Conservation (phyloP, 805 yeast genomes). For the Wickerhamiella hasegawae region DNA sequence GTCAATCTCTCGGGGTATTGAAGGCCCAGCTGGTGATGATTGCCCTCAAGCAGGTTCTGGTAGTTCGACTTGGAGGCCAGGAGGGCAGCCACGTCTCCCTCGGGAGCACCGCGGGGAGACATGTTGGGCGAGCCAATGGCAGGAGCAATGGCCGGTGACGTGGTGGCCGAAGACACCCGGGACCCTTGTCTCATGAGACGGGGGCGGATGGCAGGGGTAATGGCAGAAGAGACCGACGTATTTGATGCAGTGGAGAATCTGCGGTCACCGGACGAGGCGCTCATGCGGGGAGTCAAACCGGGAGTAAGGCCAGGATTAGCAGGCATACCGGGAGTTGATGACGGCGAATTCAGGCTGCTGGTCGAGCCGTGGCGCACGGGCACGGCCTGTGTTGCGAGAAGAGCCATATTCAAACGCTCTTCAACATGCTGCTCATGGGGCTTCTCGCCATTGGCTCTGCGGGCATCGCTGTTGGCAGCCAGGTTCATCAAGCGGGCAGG, state of each 20-base stretch:
- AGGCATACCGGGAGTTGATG: no score
- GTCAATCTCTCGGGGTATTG: slow-evolving; percentile 27
- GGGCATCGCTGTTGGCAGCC: background rate
- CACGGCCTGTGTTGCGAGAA: background rate
- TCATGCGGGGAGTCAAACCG: background rate
- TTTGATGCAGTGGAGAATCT: slow-evolving; percentile 2
- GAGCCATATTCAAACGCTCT: slow-evolving; percentile 3
- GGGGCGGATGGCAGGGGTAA: slow-evolving; percentile 3
- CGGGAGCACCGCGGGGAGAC: background rate
- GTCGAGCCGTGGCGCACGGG: no score
- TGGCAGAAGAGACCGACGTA: background rate
- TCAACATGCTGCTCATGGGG: background rate
- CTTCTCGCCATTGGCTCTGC: background rate
- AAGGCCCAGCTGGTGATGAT: slow-evolving; percentile 26
- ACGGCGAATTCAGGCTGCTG: no score
- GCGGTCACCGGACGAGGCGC: background rate
- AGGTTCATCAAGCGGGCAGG: slow-evolving; percentile 4
- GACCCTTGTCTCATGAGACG: background rate
- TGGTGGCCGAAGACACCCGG: background rate
- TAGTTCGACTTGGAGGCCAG: slow-evolving; percentile 27
- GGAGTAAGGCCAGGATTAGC: background rate
- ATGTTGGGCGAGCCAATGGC: slow-evolving; percentile 1
- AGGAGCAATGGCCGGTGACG: background rate
- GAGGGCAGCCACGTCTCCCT: slow-evolving; percentile 1
- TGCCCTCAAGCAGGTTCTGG: slow-evolving; percentile 28